A percentile compares a stretch with the other conserved stretches of the same genome.
Conservation (phyloP, 352 stramenopile genomes). For the Aphanomyces cochlioides region DNA sequence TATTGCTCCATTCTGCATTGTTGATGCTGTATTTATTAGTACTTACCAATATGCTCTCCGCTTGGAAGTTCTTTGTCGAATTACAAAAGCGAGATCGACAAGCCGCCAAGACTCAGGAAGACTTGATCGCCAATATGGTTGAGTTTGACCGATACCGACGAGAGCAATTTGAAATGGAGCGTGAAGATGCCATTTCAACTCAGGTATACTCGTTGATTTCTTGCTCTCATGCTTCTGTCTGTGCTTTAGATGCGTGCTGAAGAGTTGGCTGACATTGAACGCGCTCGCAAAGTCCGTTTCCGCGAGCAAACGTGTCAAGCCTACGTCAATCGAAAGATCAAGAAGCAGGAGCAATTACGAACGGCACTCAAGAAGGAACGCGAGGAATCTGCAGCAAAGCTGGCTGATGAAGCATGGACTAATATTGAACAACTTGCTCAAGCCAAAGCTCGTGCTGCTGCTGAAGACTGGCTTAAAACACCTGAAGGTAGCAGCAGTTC, state of each 20-base stretch:
- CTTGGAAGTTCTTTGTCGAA: conserved; percentile 21
- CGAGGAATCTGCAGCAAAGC: background rate
- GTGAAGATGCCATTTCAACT: conserved; percentile 47
- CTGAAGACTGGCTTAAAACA: conserved; percentile 45
- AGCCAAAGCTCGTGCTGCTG: conserved; percentile 44
- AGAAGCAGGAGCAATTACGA: conserved; percentile 44
- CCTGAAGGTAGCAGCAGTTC: conserved; percentile 30
- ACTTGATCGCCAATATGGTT: conserved; percentile 1
- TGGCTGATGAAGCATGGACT: conserved; percentile 42
- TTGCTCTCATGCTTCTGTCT: background rate
- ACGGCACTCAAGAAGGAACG: conserved; percentile 35
- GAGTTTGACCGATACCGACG: conserved; percentile 34
- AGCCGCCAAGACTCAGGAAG: conserved; percentile 9
- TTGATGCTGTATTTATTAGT: background rate
- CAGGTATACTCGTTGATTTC: conserved; percentile 24
- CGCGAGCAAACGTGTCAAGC: conserved; percentile 45
- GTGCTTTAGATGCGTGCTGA: conserved; percentile 25
- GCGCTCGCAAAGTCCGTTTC: conserved; percentile 40
- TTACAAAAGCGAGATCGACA: conserved; percentile 8
- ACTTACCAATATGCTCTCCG: background rate
- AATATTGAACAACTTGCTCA: conserved; percentile 44
- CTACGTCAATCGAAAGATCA: conserved; percentile 45
- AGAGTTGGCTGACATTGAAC: conserved; percentile 36
- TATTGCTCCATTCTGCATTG: background rate
- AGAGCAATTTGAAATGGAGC: conserved; percentile 41